Evolutionary conservation across 306 rosid species (phyloP), one percentile per base, ranked within the genome.

Genomic region (Cercis canadensis): DNA sequence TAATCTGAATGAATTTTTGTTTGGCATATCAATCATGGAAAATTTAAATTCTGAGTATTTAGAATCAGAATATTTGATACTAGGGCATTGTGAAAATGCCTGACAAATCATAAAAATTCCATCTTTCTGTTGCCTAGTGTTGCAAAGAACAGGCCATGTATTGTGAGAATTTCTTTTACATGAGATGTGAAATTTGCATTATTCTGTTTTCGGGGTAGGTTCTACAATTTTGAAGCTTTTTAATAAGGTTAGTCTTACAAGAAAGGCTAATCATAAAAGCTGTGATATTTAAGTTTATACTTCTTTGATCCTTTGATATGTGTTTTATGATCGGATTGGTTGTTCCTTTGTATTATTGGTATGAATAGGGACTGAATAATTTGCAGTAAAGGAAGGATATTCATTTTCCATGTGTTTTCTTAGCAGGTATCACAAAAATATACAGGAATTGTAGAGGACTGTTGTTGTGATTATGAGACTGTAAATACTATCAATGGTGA

Each of bases 401-500:
- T 16, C n/a, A 15, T 50, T 7, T 60, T 46, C 12, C 16, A 40
- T 44, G 0, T 58, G 55, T 16, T 19, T 6, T 50, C 17, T 34
- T 49, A 11, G 47, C 70, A 70, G 72, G 56, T 24, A 21, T n/a
- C 58, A 7, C 46, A 46, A 1, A 55, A 36, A 47, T 75, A 69
- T 45, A 80, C 44, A 18, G 84, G 77, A 31, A 63, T 80, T 19
- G 64, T 75, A 4, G 80, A 80, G 69, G 84, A 80, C 14, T 80
- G 80, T 33, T 80, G 80, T 44, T 75, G 80, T 69, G 80, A 63
- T 74, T 80, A 80, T 36, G 77, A 80, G 43, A 75, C 77, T 0
- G 74, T 80, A 41, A 77, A 80, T 11, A 66, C 54, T 40, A 36
- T 75, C 58, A 80, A 80, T 57, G 37, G 15, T 19, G 69, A 69